These are phyloP conservation scores for Alternaria sp. DNA, from an alignment of 2,329 filamentous ascomycete genomes.

Conservation along the genomic window DNA sequence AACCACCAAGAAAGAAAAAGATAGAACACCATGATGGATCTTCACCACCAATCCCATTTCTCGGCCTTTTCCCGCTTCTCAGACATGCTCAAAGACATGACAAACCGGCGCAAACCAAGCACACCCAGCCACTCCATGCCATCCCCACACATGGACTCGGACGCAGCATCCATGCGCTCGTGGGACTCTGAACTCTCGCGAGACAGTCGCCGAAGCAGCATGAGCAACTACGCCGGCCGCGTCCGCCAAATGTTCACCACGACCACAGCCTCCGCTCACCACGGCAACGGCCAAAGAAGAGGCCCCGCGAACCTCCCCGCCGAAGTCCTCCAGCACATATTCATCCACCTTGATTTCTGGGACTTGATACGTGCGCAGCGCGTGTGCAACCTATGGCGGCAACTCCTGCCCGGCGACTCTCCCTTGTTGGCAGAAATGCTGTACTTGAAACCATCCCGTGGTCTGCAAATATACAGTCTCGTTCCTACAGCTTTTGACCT, in stretches of 20 bases:
- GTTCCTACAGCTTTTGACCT: constrained; percentile 23
- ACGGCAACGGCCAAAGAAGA: neutral
- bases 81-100: constrained; percentile 26
- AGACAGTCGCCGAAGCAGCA: constrained; percentile 25
- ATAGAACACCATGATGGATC: constrained; percentile 18
- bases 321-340: constrained; percentile 25
- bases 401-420: constrained; percentile 25
- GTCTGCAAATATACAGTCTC: constrained; percentile 24
- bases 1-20: neutral
- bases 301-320: constrained; percentile 20
- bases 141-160: constrained; percentile 9
- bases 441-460: constrained; percentile 24
- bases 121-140: constrained; percentile 1
- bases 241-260: constrained; percentile 25
- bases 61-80: constrained; percentile 29
- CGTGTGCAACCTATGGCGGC: constrained; percentile 21
- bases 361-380: constrained; percentile 20
- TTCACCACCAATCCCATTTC: constrained; percentile 21
- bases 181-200: constrained; percentile 9
- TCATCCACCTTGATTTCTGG: constrained; percentile 26
- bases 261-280: neutral
- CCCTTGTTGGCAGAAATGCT: constrained; percentile 17
- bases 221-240: constrained; percentile 28
- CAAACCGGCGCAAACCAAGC: constrained; percentile 22
- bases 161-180: constrained; percentile 1